phyloP scores from a whole-genome alignment of 352 stramenopile genomes.

The Globisporangium echinulatum region DNA sequence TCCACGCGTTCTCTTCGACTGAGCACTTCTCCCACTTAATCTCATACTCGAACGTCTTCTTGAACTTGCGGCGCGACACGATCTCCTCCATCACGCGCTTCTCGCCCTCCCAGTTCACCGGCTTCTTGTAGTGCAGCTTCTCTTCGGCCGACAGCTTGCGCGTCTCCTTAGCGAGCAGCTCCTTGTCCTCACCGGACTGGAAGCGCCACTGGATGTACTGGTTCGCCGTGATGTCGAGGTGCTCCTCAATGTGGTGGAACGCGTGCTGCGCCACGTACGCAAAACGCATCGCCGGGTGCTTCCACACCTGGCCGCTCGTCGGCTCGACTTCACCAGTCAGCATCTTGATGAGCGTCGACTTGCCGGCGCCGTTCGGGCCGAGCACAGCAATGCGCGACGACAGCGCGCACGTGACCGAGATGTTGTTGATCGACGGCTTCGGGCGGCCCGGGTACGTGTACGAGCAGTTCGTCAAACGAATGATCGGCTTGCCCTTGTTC shows the following conservation, averaged over 20 bases:
- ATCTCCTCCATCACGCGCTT: slow-evolving; percentile 90
- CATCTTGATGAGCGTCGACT: slow-evolving; percentile 97
- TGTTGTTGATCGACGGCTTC: slow-evolving; percentile 82
- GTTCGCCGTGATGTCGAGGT: slow-evolving; percentile 93
- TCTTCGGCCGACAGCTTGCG: slow-evolving; percentile 90
- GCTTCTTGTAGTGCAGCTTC: slow-evolving; percentile 92
- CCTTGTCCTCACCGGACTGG: slow-evolving; percentile 87
- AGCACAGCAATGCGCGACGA: slow-evolving; percentile 78
- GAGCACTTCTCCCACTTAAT: slow-evolving; percentile 94
- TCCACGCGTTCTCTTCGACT: slow-evolving; percentile 95
- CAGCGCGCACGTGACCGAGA: slow-evolving; percentile 73
- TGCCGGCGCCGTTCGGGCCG: slow-evolving; percentile 91
- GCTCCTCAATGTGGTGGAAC: slow-evolving; percentile 97
- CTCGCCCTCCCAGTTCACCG: slow-evolving; percentile 91
- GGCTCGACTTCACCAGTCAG: slow-evolving; percentile 79
- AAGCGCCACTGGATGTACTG: slow-evolving; percentile 98
- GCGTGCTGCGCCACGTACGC: slow-evolving; percentile 96
- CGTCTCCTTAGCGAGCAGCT: slow-evolving; percentile 90
- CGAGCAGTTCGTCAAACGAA: slow-evolving; percentile 82
- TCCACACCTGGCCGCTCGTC: slow-evolving; percentile 67
- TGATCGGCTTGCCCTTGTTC: slow-evolving; percentile 89
- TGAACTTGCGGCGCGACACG: slow-evolving; percentile 90
- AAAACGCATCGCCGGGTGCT: slow-evolving; percentile 87
- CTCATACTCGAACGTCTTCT: slow-evolving; percentile 96
- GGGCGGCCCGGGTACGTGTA: slow-evolving; percentile 75